Evolutionary conservation across 2,329 filamentous ascomycete genomes (phyloP), one percentile per base, ranked within the genome.

Genomic region (Fusarium hostae): DNA sequence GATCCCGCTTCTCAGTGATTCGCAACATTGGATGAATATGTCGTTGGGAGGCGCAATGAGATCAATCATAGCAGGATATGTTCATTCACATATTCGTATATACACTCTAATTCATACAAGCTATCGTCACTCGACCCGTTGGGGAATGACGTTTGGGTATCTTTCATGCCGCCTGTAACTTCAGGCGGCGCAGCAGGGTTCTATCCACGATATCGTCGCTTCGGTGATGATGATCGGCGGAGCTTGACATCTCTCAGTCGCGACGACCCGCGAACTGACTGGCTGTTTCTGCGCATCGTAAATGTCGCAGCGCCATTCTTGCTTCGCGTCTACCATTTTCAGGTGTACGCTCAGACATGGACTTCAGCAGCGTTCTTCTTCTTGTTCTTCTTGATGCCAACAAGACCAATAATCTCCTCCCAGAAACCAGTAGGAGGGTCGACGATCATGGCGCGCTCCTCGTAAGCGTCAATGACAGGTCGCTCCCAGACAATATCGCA

Each of bases 401-500:
- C 37, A 45, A 75, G 30, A 6, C 44, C 67, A 9, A 63, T 20
- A 18, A 71, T 71, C 45, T 75, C 73, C 18, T 59, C 37, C 62
- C 68, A 74, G 78, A 87, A 86, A 2, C 82, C 79, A 41, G 83
- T 78, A 1, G 84, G 84, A 5, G 80, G 79, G 20, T 82, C 80
- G 8, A 40, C 5, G 3, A 73, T 60, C 71, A 74, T 72, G 12
- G 80, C 74, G 12, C 80, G 81, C 10, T 78, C 81, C 72, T 87
- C 85, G 52, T 88, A 87, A 0, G 82, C 82, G 70, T 89, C 86
- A 60, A 88, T 85, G 22, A 83, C 71, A 26, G 86, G 86, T 34
- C 83, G 79, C 68, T 89, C 84, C 87, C 87, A 85, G 44, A 88
- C 80, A 12, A 89, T 80, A 72, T 89, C 87, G 2, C 84, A 85